These are phyloP conservation scores for Pezizomycotina sp. DNA, from an alignment of 2,329 filamentous ascomycete genomes.

Conservation along the genomic window DNA sequence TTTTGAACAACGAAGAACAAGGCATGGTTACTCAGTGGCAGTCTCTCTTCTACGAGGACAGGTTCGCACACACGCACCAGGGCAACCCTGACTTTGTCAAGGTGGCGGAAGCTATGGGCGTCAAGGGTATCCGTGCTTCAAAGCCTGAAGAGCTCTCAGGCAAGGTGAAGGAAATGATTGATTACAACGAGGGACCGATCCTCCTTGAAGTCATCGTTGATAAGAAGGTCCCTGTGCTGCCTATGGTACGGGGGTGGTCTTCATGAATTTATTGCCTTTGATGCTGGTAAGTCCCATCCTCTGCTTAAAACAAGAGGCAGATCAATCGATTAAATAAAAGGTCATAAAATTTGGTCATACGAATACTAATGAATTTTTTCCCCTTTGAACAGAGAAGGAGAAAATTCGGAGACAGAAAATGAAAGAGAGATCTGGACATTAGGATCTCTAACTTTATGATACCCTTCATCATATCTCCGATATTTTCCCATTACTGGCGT, in stretches of 20 bases:
- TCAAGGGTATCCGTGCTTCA: constrained; percentile 54
- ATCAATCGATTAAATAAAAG: no score
- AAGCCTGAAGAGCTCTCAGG: constrained; percentile 64
- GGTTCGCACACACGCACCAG: constrained; percentile 78
- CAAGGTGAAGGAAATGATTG: constrained; percentile 72
- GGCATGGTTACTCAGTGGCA: constrained; percentile 99
- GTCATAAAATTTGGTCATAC: no score
- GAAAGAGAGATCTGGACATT: no score
- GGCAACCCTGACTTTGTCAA: constrained; percentile 93
- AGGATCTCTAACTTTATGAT: no score
- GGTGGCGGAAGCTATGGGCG: constrained; percentile 76
- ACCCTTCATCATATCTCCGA: no score
- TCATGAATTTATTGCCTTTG: constrained; percentile 85
- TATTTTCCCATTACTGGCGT: no score
- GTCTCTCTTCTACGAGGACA: constrained; percentile 89
- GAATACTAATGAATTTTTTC: no score
- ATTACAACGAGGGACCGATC: constrained; percentile 66
- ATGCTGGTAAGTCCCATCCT: constrained; percentile 59
- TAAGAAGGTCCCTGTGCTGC: constrained; percentile 81
- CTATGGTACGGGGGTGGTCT: constrained; percentile 85
- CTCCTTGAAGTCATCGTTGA: constrained; percentile 85
- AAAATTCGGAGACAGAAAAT: no score
- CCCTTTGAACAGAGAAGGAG: no score
- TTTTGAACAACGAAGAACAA: constrained; percentile 94
- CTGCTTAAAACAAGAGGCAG: no score